phyloP scores from a whole-genome alignment of 2,329 filamentous ascomycete species.

The Phyllosticta citribraziliensis region DNA sequence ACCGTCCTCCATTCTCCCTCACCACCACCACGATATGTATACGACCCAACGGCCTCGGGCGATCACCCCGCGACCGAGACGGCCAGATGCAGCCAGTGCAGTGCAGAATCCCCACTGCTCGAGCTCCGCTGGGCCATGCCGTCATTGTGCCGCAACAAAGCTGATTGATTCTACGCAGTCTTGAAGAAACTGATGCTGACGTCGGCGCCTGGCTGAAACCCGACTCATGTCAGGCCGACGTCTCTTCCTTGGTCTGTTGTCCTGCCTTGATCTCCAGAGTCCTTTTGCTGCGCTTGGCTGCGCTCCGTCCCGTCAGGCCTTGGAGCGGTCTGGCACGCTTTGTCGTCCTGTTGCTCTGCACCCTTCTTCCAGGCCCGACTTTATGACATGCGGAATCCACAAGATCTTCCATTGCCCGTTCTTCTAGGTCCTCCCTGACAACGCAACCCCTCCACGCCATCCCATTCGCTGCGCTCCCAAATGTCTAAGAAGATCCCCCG shows the following conservation, averaged over 20 bases:
- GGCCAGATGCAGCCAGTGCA: not conserved
- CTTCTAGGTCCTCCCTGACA: not conserved
- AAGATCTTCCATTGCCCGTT: no score
- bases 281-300: not conserved
- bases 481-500: not conserved
- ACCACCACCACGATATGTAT: no score
- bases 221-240: not conserved
- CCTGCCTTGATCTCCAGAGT: not conserved
- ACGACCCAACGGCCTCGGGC: no score
- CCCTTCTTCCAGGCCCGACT: not conserved
- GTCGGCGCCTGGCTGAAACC: not conserved
- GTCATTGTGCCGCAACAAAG: not conserved
- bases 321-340: not conserved
- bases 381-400: not conserved
- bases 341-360: not conserved
- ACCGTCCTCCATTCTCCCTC: no score
- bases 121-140: not conserved
- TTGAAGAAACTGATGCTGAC: not conserved
- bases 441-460: not conserved
- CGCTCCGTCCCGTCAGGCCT: not conserved
- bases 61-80: not conserved
- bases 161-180: not conserved
- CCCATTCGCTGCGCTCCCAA: not conserved
- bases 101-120: not conserved
- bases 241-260: not conserved